Evolutionary conservation across 164 flowering plant genomes (phyloP).

Genomic region (Vitis cinerea): DNA sequence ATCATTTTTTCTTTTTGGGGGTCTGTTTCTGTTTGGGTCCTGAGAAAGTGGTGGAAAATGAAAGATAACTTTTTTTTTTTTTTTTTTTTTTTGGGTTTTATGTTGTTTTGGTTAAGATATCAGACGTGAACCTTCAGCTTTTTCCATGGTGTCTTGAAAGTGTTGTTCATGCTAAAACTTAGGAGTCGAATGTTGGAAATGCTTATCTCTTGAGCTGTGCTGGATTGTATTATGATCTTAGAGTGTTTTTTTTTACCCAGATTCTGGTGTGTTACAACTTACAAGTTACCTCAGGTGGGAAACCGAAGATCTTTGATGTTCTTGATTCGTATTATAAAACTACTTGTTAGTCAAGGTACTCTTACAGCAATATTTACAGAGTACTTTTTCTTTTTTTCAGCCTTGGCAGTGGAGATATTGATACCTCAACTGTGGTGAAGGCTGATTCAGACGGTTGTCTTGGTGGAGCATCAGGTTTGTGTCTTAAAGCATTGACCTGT

Average conservation of each 20-base stretch:
- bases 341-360: neutral
- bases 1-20: too few relatives aligned
- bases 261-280: constrained; percentile 86
- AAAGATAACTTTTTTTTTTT: too few relatives aligned
- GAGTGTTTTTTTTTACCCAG: constrained; percentile 26
- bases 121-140: too few relatives aligned
- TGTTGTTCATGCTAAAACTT: too few relatives aligned
- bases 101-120: too few relatives aligned
- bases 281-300: constrained; percentile 87
- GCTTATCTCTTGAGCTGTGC: neutral
- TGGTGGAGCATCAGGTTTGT: constrained; percentile 79
- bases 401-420: constrained; percentile 96
- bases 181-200: neutral
- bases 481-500: neutral
- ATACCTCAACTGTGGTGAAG: constrained; percentile 82
- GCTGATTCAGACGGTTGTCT: constrained; percentile 77
- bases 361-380: neutral
- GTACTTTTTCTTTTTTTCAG: constrained; percentile 31
- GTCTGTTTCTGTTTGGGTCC: too few relatives aligned
- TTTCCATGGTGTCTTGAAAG: too few relatives aligned
- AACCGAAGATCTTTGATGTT: constrained; percentile 83
- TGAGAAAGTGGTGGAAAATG: too few relatives aligned
- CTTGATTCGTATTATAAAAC: constrained; percentile 68
- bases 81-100: too few relatives aligned
- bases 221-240: neutral